A percentile compares a stretch with the other conserved stretches of the same genome.
Conservation (phyloP, 2,329 filamentous ascomycete genomes). For the Monosporascus sp. region DNA sequence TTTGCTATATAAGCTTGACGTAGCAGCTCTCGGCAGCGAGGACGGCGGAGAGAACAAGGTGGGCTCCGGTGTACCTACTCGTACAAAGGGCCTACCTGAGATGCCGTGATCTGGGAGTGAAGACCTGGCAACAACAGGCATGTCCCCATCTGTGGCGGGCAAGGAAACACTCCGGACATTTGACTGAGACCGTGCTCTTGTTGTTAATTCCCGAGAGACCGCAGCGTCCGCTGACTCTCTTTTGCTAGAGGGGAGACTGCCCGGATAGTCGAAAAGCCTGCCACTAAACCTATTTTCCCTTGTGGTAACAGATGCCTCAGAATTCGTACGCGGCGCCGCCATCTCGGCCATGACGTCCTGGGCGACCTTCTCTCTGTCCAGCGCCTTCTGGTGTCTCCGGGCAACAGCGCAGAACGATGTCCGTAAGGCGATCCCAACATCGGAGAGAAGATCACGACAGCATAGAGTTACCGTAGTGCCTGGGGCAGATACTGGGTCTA, state of each 20-base stretch:
- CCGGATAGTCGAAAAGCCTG: constrained; percentile 8
- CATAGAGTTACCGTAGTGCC: constrained; percentile 34
- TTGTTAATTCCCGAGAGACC: constrained; percentile 8
- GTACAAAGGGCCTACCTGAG: constrained; percentile 48
- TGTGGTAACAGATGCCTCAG: constrained; percentile 10
- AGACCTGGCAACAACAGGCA: constrained; percentile 15
- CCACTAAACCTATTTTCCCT: constrained; percentile 13
- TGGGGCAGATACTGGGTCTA: constrained; percentile 19
- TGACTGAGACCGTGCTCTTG: constrained; percentile 11
- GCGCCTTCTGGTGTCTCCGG: constrained; percentile 31
- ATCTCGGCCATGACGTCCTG: constrained; percentile 38
- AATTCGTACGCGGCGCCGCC: constrained; percentile 18
- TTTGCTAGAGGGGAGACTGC: constrained; percentile 8
- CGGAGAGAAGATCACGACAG: constrained; percentile 41
- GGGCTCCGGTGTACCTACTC: constrained; percentile 34
- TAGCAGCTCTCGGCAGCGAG: constrained; percentile 18
- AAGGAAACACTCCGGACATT: constrained; percentile 4
- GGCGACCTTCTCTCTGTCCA: constrained; percentile 39
- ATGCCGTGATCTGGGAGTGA: constrained; percentile 42
- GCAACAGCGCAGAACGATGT: constrained; percentile 45
- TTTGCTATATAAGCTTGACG: constrained; percentile 9
- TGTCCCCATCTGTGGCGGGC: constrained; percentile 11
- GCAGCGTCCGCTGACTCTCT: constrained; percentile 1
- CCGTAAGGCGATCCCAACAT: constrained; percentile 42
- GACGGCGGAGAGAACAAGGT: constrained; percentile 19